These are phyloP conservation scores for Podosphaera aphanis DNA, from an alignment of 2,329 filamentous ascomycete genomes.

Conservation along the genomic window DNA sequence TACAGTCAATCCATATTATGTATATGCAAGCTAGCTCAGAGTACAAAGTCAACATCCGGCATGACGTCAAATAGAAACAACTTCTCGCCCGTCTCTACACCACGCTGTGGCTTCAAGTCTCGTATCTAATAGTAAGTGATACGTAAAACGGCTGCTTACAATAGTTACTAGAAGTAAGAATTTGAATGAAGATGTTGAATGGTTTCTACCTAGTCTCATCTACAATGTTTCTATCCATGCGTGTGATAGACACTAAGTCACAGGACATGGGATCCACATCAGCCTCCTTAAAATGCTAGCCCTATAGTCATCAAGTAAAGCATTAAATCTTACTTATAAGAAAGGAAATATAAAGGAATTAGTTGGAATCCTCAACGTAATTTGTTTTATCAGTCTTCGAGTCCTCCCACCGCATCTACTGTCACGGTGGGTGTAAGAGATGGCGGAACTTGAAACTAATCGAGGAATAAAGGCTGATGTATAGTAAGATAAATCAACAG, in stretches of 20 bases:
- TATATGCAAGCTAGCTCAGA: too few relatives aligned
- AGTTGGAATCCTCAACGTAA: not conserved
- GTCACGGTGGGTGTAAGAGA: too few relatives aligned
- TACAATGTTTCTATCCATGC: too few relatives aligned
- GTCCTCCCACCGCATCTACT: not conserved
- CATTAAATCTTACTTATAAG: not conserved
- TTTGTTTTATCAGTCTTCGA: not conserved
- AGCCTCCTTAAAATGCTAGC: slow-evolving; percentile 1
- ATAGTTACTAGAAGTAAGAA: not conserved
- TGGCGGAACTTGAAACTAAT: too few relatives aligned
- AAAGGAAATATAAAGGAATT: not conserved
- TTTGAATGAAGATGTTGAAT: not conserved
- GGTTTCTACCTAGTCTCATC: not conserved
- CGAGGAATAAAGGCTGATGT: too few relatives aligned
- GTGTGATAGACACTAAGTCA: too few relatives aligned
- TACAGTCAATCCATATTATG: too few relatives aligned
- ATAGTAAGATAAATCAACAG: too few relatives aligned
- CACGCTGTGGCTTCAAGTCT: not conserved
- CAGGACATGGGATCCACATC: not conserved
- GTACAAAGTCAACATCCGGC: too few relatives aligned
- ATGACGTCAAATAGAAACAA: too few relatives aligned
- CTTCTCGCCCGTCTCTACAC: too few relatives aligned
- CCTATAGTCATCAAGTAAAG: not conserved
- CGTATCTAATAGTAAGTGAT: not conserved
- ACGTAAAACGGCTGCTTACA: not conserved